Conservation (phyloP, 2,329 filamentous ascomycete species). For the Hypocrella siamensis region DNA sequence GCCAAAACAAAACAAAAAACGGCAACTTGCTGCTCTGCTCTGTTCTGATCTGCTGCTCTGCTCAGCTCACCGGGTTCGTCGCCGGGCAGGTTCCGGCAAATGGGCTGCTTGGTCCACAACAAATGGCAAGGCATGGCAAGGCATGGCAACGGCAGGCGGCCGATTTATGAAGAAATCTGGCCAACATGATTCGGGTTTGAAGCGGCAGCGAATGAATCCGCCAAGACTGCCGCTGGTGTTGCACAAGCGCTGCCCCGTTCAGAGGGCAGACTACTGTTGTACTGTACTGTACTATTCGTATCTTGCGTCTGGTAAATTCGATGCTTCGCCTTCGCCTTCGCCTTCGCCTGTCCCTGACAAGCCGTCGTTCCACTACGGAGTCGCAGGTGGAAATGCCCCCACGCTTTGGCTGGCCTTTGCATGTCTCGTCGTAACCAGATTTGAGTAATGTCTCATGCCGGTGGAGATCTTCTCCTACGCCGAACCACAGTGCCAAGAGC, state of each 20-base stretch:
- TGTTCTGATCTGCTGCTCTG: not conserved
- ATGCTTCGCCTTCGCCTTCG: no score
- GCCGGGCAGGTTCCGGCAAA: not conserved
- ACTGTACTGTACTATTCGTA: no score
- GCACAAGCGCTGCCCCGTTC: not conserved
- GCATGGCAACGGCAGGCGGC: slow-evolving; percentile 1
- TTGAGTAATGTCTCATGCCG: slow-evolving; percentile 1
- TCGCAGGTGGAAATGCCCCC: not conserved
- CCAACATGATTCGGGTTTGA: not conserved
- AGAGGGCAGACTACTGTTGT: no score
- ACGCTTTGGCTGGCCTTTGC: not conserved
- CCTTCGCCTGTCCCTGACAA: no score
- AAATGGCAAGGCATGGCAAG: no score
- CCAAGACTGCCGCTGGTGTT: not conserved
- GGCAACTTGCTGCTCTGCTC: not conserved
- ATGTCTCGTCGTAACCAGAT: not conserved
- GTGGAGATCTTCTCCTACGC: slow-evolving; percentile 1
- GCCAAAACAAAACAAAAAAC: not conserved
- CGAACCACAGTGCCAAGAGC: slow-evolving; percentile 1
- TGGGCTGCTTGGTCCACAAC: slow-evolving; percentile 1
- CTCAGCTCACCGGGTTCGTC: slow-evolving; percentile 3
- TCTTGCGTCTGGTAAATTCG: no score
- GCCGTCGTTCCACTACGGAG: no score
- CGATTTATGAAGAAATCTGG: not conserved
- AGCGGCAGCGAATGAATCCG: not conserved